Conservation (phyloP, 768 basidiomycete species). For the Agaricus sinodeliciosus region DNA sequence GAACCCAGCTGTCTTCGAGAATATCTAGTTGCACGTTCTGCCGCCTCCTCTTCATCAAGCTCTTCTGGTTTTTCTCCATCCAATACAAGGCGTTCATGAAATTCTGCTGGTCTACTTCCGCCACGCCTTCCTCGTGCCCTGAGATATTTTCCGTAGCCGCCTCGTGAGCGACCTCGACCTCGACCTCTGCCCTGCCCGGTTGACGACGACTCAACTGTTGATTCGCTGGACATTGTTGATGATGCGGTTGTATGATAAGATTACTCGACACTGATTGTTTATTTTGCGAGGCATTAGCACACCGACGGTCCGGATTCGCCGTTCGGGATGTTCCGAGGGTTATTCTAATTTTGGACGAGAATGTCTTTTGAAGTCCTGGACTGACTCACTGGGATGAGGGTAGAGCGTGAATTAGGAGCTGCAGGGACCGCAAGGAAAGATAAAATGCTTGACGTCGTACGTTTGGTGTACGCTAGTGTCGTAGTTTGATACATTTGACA, state of each 20-base stretch:
- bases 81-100: constrained; percentile 50
- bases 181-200: constrained; percentile 29
- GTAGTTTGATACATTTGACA: no score
- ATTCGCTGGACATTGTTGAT: constrained; percentile 3
- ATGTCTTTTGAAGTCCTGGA: no score
- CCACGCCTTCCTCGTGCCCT: constrained; percentile 60
- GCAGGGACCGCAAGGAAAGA: not conserved
- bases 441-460: no score
- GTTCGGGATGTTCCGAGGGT: not conserved
- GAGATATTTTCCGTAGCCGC: constrained; percentile 69
- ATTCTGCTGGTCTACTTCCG: constrained; percentile 58
- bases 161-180: constrained; percentile 53
- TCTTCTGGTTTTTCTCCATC: constrained; percentile 48
- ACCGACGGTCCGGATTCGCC: not conserved
- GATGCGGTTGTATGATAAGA: not conserved
- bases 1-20: constrained; percentile 53
- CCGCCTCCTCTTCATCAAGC: constrained; percentile 42
- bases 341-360: no score
- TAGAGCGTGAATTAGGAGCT: not conserved
- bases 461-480: no score
- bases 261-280: not conserved
- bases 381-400: not conserved
- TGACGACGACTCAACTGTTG: not conserved
- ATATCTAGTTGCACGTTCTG: constrained; percentile 45
- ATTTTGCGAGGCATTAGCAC: not conserved